Base-by-base conservation (phyloP, 768 basidiomycete species). In the Boletus patriciae region DNA sequence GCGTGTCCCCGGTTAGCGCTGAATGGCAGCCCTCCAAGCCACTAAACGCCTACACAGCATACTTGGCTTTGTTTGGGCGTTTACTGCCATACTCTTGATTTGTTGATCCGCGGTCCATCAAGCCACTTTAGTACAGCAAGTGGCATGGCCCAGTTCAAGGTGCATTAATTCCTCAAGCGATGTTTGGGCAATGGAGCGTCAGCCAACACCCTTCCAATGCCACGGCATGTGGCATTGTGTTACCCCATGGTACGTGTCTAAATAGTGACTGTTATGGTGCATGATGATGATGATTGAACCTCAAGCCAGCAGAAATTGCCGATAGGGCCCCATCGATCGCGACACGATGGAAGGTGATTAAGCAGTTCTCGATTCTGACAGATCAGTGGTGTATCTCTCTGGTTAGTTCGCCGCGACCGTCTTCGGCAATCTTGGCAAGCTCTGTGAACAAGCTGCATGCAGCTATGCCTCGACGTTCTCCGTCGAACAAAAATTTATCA, bases 121-220 rank as follows among this genome's bases (percentile, higher is more conserved):
- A 29, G 7, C 42, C 7, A 1, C 1, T 23, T 8, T 3, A 27
- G 10, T 29, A 64, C 62, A 64, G 65, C 57, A 59, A 48, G 54
- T 52, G 62, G 57, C 45, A 43, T 11, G 15, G 13, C 34, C 12
- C 34, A 15, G n/a, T n/a, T n/a, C n/a, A 15, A 36, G 4, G 15
- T 19, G 42, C 36, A n/a, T n/a, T 27, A 16, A 43, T 29, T 1
- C 19, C 29, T 31, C n/a, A 1, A 41, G 27, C 15, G 10, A 31
- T 0, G 4, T 4, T 31, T 50, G 45, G 41, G 42, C 11, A 27
- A 36, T 36, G 34, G 34, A 36, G 34, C n/a, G 29, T 33, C 42
- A 52, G 46, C 50, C 56, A 37, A 6, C 16, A n/a, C 45, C 44
- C 15, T 18, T 51, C 59, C 51, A 50, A 46, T 31, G 12, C 7